Base-by-base conservation (phyloP, 352 stramenopile genomes). In the Thalassiosira ordinaria region DNA sequence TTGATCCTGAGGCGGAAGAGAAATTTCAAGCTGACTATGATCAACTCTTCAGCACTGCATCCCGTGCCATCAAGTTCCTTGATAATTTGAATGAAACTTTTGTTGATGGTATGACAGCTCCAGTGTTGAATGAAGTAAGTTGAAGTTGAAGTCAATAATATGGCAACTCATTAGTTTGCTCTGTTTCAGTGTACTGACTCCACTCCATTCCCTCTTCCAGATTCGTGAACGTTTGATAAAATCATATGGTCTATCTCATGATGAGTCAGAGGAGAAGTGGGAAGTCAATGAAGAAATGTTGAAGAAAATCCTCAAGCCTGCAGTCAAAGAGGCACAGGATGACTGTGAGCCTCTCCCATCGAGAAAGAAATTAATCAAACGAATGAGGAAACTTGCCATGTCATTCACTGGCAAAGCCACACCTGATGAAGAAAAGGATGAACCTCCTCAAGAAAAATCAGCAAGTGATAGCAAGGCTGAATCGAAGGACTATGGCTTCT, bases 311-410 rank as follows among this genome's bases (percentile, higher is more conserved):
- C 4, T 78, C 6, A 60, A 47, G 51, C 35, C 59, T 44, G 13
- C 37, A 20, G 60, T 69, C 0, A 60, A 67, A 59, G 55, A 55
- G 16, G 41, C 27, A n/a, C 13, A 6, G 11, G 66, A 77, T 31
- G 65, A 66, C n/a, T 77, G 52, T 31, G 74, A 88, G 37, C 75
- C 74, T 20, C 62, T 94, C 7, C 89, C 89, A 31, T 62, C 78
- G 1, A 81, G 79, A 35, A 94, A 91, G 56, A 79, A 88, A 57
- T 65, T 94, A 33, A 20, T 86, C 1, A 91, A 86, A 68, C 73
- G 89, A 16, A 76, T 73, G 2, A 87, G 81, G 33, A 91, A 88
- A 63, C 55, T 85, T 27, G 72, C 89, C 16, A 61, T 89, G 29
- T 70, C 63, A 29, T 72, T 86, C 22, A 72, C 51, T 44, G 60